Conservation (phyloP, 208 protist species). For the Lotmaria passim region DNA sequence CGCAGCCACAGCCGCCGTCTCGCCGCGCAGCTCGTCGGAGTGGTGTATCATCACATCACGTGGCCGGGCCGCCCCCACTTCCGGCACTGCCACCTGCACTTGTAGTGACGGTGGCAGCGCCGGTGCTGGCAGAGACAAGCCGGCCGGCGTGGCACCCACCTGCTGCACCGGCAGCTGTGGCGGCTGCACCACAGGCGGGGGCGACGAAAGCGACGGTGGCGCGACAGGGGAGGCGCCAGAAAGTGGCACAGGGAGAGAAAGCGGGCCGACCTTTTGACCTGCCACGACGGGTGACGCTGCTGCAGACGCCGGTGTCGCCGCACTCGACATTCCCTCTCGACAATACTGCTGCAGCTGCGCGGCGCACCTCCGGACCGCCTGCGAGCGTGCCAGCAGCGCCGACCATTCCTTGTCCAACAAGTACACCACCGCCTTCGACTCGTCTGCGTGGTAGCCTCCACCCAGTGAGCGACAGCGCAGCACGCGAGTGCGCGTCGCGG, state of each 20-base stretch:
- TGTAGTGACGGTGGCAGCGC: background rate
- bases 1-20: conserved; percentile 30
- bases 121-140: background rate
- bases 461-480: conserved; percentile 40
- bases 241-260: conserved; percentile 6
- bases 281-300: background rate
- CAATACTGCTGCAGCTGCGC: conserved; percentile 49
- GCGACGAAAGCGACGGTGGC: conserved; percentile 1
- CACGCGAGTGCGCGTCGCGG: background rate
- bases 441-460: conserved; percentile 70
- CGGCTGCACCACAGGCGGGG: conserved; percentile 12
- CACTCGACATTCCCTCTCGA: conserved; percentile 29
- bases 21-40: conserved; percentile 55
- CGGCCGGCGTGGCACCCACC: background rate
- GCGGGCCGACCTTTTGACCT: background rate
- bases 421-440: conserved; percentile 43
- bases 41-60: conserved; percentile 58
- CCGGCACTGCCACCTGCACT: background rate
- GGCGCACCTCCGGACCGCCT: conserved; percentile 43
- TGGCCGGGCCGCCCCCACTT: conserved; percentile 35
- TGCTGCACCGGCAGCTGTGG: conserved; percentile 13
- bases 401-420: conserved; percentile 59
- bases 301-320: background rate
- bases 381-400: conserved; percentile 37
- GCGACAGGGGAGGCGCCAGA: background rate